phyloP scores from a whole-genome alignment of 805 yeast genomes.

The Ogataea ramenticola region DNA sequence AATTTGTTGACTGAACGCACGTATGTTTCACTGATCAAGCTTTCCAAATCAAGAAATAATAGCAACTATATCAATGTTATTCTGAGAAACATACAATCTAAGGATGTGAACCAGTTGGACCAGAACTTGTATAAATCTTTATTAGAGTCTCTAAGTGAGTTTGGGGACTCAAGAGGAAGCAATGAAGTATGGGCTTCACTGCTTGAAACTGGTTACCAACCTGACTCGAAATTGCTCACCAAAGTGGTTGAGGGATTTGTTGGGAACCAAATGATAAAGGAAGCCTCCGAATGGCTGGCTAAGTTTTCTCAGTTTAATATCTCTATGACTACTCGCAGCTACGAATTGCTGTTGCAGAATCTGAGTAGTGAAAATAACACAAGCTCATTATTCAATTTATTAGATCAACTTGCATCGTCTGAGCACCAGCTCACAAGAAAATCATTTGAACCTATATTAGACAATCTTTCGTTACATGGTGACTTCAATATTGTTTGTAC shows the following conservation, averaged over 20 bases:
- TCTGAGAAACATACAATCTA: too few relatives aligned
- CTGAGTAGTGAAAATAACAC: slow-evolving; percentile 31
- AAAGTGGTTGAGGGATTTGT: slow-evolving; percentile 39
- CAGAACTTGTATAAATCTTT: too few relatives aligned
- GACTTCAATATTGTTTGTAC: slow-evolving; percentile 16
- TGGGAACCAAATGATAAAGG: slow-evolving; percentile 27
- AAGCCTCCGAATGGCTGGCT: slow-evolving; percentile 29
- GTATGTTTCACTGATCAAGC: too few relatives aligned
- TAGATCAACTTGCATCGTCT: slow-evolving; percentile 18
- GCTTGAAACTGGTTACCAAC: slow-evolving; percentile 36
- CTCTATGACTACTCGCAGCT: slow-evolving; percentile 22
- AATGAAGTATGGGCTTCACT: slow-evolving; percentile 34
- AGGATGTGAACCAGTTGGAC: too few relatives aligned
- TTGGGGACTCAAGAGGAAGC: not conserved
- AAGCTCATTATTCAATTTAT: slow-evolving; percentile 25
- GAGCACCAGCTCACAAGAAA: slow-evolving; percentile 5
- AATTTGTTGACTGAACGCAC: too few relatives aligned
- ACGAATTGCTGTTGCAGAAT: slow-evolving; percentile 26
- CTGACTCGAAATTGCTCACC: slow-evolving; percentile 35
- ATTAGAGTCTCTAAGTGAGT: not conserved
- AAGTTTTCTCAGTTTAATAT: slow-evolving; percentile 26
- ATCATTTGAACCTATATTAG: slow-evolving; percentile 13
- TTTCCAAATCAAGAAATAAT: too few relatives aligned
- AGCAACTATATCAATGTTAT: too few relatives aligned
- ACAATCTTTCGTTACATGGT: slow-evolving; percentile 13